phyloP scores from a whole-genome alignment of 208 protist genomes.

The Tetramitus jugosus region DNA sequence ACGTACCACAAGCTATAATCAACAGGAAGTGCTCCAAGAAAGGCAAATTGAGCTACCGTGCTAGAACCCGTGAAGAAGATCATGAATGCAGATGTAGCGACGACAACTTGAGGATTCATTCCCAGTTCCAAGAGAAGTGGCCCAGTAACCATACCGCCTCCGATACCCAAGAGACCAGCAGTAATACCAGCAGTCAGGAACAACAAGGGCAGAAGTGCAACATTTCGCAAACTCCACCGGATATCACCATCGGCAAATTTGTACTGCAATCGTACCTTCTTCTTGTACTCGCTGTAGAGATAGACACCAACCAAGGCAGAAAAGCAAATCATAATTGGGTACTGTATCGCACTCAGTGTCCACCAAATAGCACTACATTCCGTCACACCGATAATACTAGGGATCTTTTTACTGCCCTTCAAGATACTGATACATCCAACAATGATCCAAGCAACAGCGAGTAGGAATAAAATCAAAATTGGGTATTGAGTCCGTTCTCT shows the following conservation, averaged over 20 bases:
- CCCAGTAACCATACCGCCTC: slow-evolving; percentile 30
- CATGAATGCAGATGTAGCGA: slow-evolving; percentile 26
- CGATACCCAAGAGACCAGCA: slow-evolving; percentile 32
- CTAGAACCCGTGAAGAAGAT: slow-evolving; percentile 7
- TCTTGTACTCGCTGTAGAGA: background rate
- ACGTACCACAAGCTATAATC: slow-evolving; percentile 8
- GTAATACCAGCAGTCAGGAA: slow-evolving; percentile 28
- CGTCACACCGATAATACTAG: background rate
- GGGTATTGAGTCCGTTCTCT: no score
- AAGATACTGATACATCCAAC: no score
- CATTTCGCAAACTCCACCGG: slow-evolving; percentile 18
- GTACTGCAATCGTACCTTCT: background rate
- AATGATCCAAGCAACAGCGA: no score
- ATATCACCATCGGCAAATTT: slow-evolving; percentile 18
- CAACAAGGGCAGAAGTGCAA: slow-evolving; percentile 16
- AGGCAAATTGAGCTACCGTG: background rate
- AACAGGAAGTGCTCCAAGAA: background rate
- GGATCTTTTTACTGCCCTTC: no score
- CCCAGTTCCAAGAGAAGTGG: slow-evolving; percentile 30
- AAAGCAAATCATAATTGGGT: background rate
- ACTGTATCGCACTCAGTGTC: background rate
- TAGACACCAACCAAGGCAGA: background rate
- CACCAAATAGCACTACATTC: background rate
- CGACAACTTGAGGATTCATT: slow-evolving; percentile 19
- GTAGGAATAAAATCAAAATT: no score